These are phyloP conservation scores for Chrysochromulina parva DNA, from an alignment of 78 protist genomes.

Conservation along the genomic window DNA sequence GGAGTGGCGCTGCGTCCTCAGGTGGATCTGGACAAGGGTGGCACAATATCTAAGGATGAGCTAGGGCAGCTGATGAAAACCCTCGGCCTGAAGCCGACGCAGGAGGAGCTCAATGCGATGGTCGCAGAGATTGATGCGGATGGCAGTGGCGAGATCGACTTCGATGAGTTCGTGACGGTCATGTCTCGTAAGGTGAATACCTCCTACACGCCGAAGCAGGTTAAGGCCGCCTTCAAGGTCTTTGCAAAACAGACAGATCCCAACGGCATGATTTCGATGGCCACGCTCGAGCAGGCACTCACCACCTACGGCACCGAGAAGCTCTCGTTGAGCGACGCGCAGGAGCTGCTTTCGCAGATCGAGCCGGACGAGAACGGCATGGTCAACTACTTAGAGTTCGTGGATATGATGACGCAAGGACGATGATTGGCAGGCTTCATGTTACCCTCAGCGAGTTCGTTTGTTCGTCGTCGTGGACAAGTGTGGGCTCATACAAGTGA, in stretches of 20 bases:
- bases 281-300: slow-evolving; percentile 34
- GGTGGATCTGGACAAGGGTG: slow-evolving; percentile 62
- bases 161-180: slow-evolving; percentile 34
- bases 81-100: slow-evolving; percentile 57
- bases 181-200: slow-evolving; percentile 50
- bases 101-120: slow-evolving; percentile 64
- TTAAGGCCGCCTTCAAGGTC: slow-evolving; percentile 50
- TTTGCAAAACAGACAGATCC: neutral
- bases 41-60: slow-evolving; percentile 55
- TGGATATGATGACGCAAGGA: neutral
- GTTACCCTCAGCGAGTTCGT: too few relatives aligned
- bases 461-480: too few relatives aligned
- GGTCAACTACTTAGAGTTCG: slow-evolving; percentile 39
- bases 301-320: slow-evolving; percentile 42
- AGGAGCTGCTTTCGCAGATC: slow-evolving; percentile 36
- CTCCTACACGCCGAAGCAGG: slow-evolving; percentile 47
- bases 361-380: slow-evolving; percentile 34
- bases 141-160: slow-evolving; percentile 72
- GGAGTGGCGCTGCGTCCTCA: neutral
- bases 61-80: slow-evolving; percentile 61
- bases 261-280: slow-evolving; percentile 9
- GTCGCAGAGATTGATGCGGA: slow-evolving; percentile 62
- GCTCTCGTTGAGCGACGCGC: slow-evolving; percentile 20
- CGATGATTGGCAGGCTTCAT: neutral
- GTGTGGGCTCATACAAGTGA: too few relatives aligned